Conservation (phyloP, 768 basidiomycete genomes). For the Collybia nuda region DNA sequence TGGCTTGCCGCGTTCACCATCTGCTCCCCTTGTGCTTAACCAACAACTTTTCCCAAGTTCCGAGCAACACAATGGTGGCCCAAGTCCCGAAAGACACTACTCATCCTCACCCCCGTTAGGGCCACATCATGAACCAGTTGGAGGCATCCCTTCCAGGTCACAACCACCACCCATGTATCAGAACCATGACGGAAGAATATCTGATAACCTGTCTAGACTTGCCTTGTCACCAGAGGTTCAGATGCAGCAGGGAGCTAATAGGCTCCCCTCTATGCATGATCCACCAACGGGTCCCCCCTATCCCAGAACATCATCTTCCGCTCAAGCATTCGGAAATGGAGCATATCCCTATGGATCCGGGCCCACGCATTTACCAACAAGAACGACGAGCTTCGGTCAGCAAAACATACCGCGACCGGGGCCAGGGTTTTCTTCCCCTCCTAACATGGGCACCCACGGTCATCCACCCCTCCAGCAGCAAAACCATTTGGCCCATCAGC, state of each 20-base stretch:
- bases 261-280: constrained; percentile 21
- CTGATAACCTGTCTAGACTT: constrained; percentile 18
- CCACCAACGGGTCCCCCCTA: constrained; percentile 16
- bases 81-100: constrained; percentile 6
- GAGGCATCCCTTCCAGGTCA: constrained; percentile 4
- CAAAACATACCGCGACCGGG: constrained; percentile 11
- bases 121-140: constrained; percentile 1
- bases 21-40: not conserved
- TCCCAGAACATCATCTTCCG: constrained; percentile 18
- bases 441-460: constrained; percentile 6
- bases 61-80: constrained; percentile 1
- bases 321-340: constrained; percentile 30
- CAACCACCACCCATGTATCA: constrained; percentile 11
- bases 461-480: constrained; percentile 16
- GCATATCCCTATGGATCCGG: constrained; percentile 22
- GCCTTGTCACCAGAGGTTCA: constrained; percentile 26
- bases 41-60: constrained; percentile 1
- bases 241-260: constrained; percentile 24
- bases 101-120: constrained; percentile 6
- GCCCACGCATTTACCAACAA: constrained; percentile 1
- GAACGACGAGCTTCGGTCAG: constrained; percentile 8
- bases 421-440: constrained; percentile 8
- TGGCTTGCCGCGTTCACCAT: constrained; percentile 22
- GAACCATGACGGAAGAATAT: constrained; percentile 11
- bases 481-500: constrained; percentile 9